These are phyloP conservation scores for Corylus avellana DNA, from an alignment of 306 rosid genomes.

Conservation along the genomic window DNA sequence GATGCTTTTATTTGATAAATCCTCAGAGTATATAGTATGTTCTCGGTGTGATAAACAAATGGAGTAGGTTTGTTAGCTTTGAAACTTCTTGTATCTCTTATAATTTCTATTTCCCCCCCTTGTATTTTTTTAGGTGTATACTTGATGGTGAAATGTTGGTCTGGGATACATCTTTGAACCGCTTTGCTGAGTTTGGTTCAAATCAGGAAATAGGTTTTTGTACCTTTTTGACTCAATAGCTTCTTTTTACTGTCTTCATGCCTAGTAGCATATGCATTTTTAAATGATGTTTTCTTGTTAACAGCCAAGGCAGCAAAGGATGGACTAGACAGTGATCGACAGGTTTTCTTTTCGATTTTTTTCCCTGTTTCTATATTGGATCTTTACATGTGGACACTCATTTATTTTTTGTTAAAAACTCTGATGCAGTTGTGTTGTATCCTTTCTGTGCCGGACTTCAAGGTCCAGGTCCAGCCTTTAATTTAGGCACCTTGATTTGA, in stretches of 20 bases:
- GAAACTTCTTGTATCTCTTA: background rate
- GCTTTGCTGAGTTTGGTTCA: constrained; percentile 96
- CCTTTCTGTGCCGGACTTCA: constrained; percentile 47
- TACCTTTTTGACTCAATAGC: background rate
- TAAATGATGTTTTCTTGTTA: background rate
- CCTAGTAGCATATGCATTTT: constrained; percentile 17
- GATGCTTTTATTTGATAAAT: background rate
- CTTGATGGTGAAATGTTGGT: constrained; percentile 99
- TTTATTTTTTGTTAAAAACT: background rate
- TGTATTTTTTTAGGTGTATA: constrained; percentile 66
- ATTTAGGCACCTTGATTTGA: constrained; percentile 11
- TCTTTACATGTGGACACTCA: constrained; percentile 19
- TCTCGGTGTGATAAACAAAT: background rate
- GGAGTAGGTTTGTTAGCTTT: background rate
- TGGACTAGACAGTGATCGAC: constrained; percentile 83
- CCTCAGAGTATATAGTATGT: background rate
- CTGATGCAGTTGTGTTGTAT: constrained; percentile 95
- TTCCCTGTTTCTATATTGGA: constrained; percentile 12
- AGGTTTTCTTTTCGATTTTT: constrained; percentile 45
- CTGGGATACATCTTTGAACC: constrained; percentile 83
- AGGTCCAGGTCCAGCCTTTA: constrained; percentile 27
- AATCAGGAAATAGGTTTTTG: constrained; percentile 86
- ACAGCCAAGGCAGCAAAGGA: constrained; percentile 97
- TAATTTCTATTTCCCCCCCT: constrained; percentile 1
- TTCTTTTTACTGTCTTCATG: constrained; percentile 10